Evolutionary conservation across 2,329 filamentous ascomycete genomes (phyloP).

Genomic region (Sporothrix mexicana): DNA sequence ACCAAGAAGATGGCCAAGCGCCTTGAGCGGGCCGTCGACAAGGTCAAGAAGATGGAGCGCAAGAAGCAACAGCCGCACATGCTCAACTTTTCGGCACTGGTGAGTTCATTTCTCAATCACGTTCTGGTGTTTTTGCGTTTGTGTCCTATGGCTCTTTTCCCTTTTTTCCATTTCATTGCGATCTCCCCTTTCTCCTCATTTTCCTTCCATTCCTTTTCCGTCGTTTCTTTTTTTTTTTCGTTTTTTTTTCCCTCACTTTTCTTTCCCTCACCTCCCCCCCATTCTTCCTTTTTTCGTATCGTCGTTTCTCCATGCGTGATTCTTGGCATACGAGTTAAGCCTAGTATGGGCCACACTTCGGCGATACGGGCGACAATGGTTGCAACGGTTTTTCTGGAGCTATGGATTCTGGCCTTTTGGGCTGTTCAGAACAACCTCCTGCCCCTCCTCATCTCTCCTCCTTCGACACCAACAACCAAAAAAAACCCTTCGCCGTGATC

Average conservation of each 20-base stretch:
- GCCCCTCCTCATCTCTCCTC: not conserved
- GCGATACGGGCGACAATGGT: not conserved
- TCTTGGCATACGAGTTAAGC: constrained; percentile 11
- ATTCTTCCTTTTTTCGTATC: not conserved
- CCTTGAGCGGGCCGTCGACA: constrained; percentile 80
- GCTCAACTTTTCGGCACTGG: constrained; percentile 91
- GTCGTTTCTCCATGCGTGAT: not conserved
- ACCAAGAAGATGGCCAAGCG: constrained; percentile 82
- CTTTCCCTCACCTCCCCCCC: not conserved
- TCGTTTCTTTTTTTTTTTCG: not conserved
- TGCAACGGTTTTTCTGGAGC: constrained; percentile 17
- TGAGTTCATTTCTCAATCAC: constrained; percentile 24
- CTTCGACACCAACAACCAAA: not conserved
- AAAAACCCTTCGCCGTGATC: not conserved
- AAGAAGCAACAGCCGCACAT: constrained; percentile 88
- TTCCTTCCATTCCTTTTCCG: too few relatives aligned
- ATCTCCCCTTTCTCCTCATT: not conserved
- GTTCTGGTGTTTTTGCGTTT: not conserved
- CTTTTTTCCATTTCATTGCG: not conserved
- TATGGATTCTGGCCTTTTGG: not conserved
- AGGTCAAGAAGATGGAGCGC: constrained; percentile 79
- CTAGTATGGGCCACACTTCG: not conserved
- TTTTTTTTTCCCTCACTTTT: not conserved
- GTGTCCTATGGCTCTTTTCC: not conserved
- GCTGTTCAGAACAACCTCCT: not conserved